A percentile compares a stretch with the other conserved stretches of the same genome.
Conservation (phyloP, 1,284 basidiomycete species). For the Hemileia vastatrix region DNA sequence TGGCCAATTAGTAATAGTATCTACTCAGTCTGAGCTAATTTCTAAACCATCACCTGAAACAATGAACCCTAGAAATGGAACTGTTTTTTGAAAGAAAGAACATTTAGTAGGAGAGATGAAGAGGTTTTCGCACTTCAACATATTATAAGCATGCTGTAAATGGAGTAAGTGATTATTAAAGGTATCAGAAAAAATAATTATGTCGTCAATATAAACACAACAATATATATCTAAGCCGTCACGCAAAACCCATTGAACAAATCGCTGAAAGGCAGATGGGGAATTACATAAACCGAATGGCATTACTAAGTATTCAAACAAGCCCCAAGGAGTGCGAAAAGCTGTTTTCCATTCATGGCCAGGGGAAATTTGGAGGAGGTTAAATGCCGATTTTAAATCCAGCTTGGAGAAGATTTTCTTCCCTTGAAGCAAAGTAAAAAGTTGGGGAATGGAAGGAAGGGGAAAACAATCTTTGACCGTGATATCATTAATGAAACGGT, state of each 20-base stretch:
- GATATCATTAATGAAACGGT: neutral
- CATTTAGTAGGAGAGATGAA: constrained; percentile 4
- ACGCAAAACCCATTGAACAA: constrained; percentile 18
- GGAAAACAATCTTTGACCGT: constrained; percentile 4
- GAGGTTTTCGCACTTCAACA: neutral
- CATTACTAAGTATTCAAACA: constrained; percentile 47
- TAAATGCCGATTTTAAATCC: constrained; percentile 38
- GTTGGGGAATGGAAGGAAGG: neutral
- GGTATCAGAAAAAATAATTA: constrained; percentile 7
- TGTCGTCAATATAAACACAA: constrained; percentile 18
- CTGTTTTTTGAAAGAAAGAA: constrained; percentile 2
- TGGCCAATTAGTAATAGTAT: constrained; percentile 9
- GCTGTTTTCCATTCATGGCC: constrained; percentile 46
- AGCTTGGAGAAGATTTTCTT: constrained; percentile 29
- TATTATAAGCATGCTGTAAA: neutral
- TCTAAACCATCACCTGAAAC: neutral
- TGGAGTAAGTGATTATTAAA: neutral
- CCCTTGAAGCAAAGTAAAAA: neutral
- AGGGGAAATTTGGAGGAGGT: constrained; percentile 35
- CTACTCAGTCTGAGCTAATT: neutral
- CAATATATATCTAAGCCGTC: constrained; percentile 2
- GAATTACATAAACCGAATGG: constrained; percentile 48
- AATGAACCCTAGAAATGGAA: constrained; percentile 7
- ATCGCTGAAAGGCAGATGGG: constrained; percentile 44
- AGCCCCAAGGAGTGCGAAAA: constrained; percentile 46